These are phyloP conservation scores for Suillus cothurnatus DNA, from an alignment of 768 basidiomycete genomes.

Conservation along the genomic window DNA sequence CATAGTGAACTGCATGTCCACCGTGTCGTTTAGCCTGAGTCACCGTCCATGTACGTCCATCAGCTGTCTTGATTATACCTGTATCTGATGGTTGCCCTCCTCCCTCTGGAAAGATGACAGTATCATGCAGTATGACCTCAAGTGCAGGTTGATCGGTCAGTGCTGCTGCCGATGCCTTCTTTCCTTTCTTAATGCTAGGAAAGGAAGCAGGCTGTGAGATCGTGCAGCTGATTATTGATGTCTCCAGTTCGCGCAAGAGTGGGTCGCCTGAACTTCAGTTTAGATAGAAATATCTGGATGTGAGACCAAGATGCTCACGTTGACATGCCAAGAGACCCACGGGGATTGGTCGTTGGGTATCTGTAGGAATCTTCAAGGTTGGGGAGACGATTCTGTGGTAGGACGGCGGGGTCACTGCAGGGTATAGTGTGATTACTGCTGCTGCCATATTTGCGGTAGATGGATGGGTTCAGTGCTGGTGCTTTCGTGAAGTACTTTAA, in stretches of 20 bases:
- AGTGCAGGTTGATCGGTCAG: constrained; percentile 50
- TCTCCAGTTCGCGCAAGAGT: constrained; percentile 58
- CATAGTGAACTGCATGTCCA: constrained; percentile 75
- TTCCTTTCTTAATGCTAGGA: constrained; percentile 49
- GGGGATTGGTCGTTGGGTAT: constrained; percentile 54
- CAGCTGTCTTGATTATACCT: constrained; percentile 51
- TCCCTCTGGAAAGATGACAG: constrained; percentile 81
- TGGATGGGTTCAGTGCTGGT: not conserved
- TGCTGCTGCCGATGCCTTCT: constrained; percentile 54
- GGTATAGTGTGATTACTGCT: constrained; percentile 45
- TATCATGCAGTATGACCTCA: constrained; percentile 74
- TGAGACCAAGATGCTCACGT: constrained; percentile 44
- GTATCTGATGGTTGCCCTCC: constrained; percentile 82
- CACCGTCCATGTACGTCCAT: constrained; percentile 58
- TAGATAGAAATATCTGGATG: constrained; percentile 8
- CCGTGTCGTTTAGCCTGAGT: constrained; percentile 69
- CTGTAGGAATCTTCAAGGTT: constrained; percentile 54
- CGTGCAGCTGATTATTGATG: constrained; percentile 53
- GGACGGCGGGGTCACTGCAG: constrained; percentile 48
- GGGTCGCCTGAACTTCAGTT: constrained; percentile 59
- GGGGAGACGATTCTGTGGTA: constrained; percentile 70
- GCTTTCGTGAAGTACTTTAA: not conserved
- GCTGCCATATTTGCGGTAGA: constrained; percentile 22
- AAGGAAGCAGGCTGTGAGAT: constrained; percentile 47
- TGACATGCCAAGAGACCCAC: constrained; percentile 82